These are phyloP conservation scores for Cercospora beticola DNA, from an alignment of 2,329 filamentous ascomycete genomes.

Conservation along the genomic window DNA sequence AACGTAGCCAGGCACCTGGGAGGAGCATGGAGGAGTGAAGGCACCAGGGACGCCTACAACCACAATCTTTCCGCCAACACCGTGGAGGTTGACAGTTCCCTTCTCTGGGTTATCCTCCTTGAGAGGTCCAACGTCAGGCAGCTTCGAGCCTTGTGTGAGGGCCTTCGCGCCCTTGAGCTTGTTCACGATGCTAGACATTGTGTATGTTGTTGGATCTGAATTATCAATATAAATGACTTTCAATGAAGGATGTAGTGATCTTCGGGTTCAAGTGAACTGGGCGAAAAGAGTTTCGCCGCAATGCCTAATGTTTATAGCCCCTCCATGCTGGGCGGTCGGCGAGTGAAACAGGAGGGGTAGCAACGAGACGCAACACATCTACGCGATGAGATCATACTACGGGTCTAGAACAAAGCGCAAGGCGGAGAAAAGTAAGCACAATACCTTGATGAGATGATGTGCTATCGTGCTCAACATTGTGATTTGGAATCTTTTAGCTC, in stretches of 20 bases:
- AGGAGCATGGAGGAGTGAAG: constrained; percentile 33
- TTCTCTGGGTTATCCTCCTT: constrained; percentile 32
- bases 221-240: neutral
- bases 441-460: neutral
- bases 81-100: constrained; percentile 29
- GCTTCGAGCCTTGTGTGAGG: constrained; percentile 27
- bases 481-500: neutral
- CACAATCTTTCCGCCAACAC: constrained; percentile 29
- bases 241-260: neutral
- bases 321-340: neutral
- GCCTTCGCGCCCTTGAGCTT: constrained; percentile 28
- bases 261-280: neutral
- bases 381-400: constrained; percentile 1
- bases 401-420: neutral
- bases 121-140: constrained; percentile 23
- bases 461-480: neutral
- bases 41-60: constrained; percentile 32
- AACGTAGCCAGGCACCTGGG: constrained; percentile 33
- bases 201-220: neutral
- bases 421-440: neutral
- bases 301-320: constrained; percentile 1
- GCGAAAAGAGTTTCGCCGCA: neutral
- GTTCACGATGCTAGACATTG: constrained; percentile 25
- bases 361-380: neutral
- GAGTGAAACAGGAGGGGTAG: neutral